Percentiles rank a stretch among this genome's conserved stretches.
These are phyloP conservation scores for Paspalum vaginatum DNA, from an alignment of 176 grass and related monocot genomes.

Conservation along the genomic window DNA sequence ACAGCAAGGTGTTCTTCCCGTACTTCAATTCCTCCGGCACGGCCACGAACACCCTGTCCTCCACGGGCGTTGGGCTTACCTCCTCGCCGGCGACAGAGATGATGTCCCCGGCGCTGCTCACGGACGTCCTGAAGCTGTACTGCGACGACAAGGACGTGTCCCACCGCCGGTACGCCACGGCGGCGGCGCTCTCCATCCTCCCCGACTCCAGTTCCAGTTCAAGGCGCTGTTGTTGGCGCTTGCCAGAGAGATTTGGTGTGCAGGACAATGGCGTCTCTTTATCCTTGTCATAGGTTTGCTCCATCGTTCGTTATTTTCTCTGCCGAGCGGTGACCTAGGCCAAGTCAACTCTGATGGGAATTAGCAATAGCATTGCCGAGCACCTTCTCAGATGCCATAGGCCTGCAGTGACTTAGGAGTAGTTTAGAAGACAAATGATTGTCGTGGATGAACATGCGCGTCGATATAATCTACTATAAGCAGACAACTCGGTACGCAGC, in stretches of 20 bases:
- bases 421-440: background rate
- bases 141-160: constrained; percentile 2
- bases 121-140: constrained; percentile 44
- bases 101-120: constrained; percentile 13
- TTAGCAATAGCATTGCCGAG: background rate
- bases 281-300: background rate
- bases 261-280: background rate
- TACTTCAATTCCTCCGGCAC: constrained; percentile 40
- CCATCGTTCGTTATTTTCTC: no score
- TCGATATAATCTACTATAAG: background rate
- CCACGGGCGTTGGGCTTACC: constrained; percentile 1
- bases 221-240: background rate
- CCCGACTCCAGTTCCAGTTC: background rate
- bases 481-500: background rate
- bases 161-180: constrained; percentile 1
- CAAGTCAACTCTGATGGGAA: background rate
- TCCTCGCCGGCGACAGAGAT: background rate
- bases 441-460: background rate
- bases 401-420: no score
- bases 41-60: constrained; percentile 55
- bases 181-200: background rate
- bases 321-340: background rate
- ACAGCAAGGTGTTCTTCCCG: constrained; percentile 58
- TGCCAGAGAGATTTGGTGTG: background rate
- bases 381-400: background rate